phyloP scores from a whole-genome alignment of 331 rosid genomes.

The Acacia pycnantha region DNA sequence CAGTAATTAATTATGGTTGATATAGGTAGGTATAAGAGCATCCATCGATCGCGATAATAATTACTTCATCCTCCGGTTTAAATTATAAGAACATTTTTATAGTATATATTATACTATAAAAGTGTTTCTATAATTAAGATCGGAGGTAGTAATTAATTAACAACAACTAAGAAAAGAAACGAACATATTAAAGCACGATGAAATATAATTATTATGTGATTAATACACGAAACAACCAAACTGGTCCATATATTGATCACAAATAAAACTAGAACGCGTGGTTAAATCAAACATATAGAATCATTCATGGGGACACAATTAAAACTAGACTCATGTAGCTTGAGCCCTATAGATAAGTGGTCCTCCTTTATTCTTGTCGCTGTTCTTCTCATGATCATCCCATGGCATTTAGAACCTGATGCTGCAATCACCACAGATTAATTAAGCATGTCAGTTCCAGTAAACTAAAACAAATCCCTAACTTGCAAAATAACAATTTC shows the following conservation, averaged over 20 bases:
- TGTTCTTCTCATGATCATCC: background rate
- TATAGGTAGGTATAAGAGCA: background rate
- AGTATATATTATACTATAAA: too few relatives aligned
- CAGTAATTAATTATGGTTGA: background rate
- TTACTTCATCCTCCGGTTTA: too few relatives aligned
- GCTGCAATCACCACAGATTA: background rate
- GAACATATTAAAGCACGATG: background rate
- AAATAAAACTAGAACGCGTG: background rate
- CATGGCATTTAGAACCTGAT: background rate
- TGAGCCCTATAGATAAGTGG: background rate
- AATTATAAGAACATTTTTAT: too few relatives aligned
- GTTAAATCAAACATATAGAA: background rate
- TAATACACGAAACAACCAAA: background rate
- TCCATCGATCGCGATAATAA: background rate
- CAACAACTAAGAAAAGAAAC: background rate
- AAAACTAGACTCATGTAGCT: background rate
- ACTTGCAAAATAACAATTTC: background rate
- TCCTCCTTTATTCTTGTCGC: background rate
- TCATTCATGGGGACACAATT: background rate
- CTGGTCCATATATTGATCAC: background rate
- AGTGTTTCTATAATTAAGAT: too few relatives aligned
- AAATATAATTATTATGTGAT: background rate
- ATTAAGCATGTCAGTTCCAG: background rate
- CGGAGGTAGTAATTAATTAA: too few relatives aligned
- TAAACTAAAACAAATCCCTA: background rate